A percentile compares a stretch with the other conserved stretches of the same genome.
These are phyloP conservation scores for Lotmaria passim DNA, from an alignment of 208 protist species.

Conservation along the genomic window DNA sequence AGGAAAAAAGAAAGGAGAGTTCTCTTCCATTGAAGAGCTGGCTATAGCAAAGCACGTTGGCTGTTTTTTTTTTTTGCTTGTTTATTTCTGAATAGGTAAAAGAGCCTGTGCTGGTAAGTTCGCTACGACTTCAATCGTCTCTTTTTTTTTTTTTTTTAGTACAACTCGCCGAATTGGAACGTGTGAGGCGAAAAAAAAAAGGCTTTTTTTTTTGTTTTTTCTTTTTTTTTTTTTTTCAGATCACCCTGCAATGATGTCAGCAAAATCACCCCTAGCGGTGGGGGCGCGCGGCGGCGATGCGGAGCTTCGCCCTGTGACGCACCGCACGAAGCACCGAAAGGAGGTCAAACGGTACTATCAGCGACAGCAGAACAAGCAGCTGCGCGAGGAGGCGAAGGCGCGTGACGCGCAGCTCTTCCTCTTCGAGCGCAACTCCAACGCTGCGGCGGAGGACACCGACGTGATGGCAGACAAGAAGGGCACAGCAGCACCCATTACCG, in stretches of 20 bases:
- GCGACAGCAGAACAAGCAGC: constrained; percentile 47
- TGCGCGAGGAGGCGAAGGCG: constrained; percentile 46
- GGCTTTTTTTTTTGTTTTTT: not conserved
- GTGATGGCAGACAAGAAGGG: not conserved
- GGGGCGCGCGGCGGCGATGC: constrained; percentile 5
- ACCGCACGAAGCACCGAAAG: constrained; percentile 65
- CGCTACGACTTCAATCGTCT: no score
- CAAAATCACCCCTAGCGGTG: not conserved
- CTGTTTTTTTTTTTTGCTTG: no score
- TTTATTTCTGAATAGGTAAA: no score
- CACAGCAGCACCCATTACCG: not conserved
- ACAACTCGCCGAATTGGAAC: no score
- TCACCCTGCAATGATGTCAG: not conserved
- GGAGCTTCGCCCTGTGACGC: constrained; percentile 13
- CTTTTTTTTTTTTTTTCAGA: constrained; percentile 9
- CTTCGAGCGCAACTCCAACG: constrained; percentile 22
- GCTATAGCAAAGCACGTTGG: no score
- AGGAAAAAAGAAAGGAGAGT: no score
- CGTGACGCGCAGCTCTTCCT: constrained; percentile 64
- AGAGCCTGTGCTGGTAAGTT: no score
- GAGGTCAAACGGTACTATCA: constrained; percentile 80
- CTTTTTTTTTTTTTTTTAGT: constrained; percentile 10
- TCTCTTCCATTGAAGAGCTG: no score
- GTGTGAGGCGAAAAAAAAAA: no score
- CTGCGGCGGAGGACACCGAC: not conserved